Evolutionary conservation across 2,329 filamentous ascomycete genomes (phyloP).

Genomic region (Paecilomyces variotii): DNA sequence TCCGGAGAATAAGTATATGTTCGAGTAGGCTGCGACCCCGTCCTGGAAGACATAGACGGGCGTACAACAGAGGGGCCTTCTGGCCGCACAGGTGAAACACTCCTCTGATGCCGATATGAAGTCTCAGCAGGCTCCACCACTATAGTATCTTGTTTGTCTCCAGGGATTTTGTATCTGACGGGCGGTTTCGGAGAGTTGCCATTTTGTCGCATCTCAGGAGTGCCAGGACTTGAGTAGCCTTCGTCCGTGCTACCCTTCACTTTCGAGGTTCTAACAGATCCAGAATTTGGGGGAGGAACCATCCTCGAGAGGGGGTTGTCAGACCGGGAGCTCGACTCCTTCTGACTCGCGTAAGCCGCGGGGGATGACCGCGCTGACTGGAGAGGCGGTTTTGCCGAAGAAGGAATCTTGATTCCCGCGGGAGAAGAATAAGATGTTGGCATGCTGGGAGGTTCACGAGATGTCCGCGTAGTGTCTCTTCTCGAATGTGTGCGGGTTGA

Average conservation of each 20-base stretch:
- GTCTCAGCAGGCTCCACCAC: slow-evolving; percentile 18
- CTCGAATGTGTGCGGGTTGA: slow-evolving; percentile 20
- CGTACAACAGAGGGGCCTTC: slow-evolving; percentile 11
- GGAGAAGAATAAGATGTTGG: slow-evolving; percentile 22
- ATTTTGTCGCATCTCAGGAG: slow-evolving; percentile 30
- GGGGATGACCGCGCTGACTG: slow-evolving; percentile 25
- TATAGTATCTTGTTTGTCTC: slow-evolving; percentile 17
- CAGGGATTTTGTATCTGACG: slow-evolving; percentile 25
- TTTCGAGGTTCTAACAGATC: slow-evolving; percentile 27
- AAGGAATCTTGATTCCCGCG: slow-evolving; percentile 20
- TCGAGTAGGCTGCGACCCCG: slow-evolving; percentile 16
- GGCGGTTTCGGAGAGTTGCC: slow-evolving; percentile 25
- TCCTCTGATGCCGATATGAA: slow-evolving; percentile 16
- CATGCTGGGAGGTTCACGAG: slow-evolving; percentile 29
- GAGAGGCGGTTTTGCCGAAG: slow-evolving; percentile 20
- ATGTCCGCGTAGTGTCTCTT: slow-evolving; percentile 18
- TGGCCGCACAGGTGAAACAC: slow-evolving; percentile 20
- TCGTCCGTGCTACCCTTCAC: slow-evolving; percentile 36
- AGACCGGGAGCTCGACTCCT: slow-evolving; percentile 24
- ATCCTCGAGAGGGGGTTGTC: slow-evolving; percentile 16
- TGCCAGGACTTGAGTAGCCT: slow-evolving; percentile 38
- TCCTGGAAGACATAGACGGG: slow-evolving; percentile 7
- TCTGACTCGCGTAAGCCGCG: slow-evolving; percentile 35
- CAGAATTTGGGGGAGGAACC: slow-evolving; percentile 15
- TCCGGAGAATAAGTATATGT: slow-evolving; percentile 19